Conservation (phyloP, 768 basidiomycete species). For the Kockovaella imperatae region DNA sequence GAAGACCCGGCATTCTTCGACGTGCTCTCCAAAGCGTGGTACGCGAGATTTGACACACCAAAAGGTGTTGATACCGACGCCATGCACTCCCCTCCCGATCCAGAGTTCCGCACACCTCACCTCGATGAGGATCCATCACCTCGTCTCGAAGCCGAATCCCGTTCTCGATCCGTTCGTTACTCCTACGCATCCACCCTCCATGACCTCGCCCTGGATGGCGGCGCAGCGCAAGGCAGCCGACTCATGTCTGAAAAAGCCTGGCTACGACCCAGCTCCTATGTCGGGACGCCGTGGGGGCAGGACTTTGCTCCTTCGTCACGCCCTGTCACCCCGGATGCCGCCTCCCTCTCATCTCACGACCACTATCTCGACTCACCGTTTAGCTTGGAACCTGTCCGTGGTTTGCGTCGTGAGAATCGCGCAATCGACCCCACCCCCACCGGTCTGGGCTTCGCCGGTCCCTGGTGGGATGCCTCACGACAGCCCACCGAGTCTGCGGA, state of each 20-base stretch:
- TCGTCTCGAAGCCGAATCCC: background rate
- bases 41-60: conserved; percentile 12
- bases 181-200: conserved; percentile 31
- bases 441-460: conserved; percentile 25
- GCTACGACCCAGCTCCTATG: conserved; percentile 11
- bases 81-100: conserved; percentile 5
- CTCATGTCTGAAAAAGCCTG: conserved; percentile 29
- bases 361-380: background rate
- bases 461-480: conserved; percentile 19
- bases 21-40: conserved; percentile 27
- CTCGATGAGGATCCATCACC: background rate
- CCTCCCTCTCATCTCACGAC: background rate
- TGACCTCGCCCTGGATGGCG: conserved; percentile 24
- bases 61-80: background rate
- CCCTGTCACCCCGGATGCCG: background rate
- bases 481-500: background rate
- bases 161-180: conserved; percentile 5
- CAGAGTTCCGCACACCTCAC: conserved; percentile 5
- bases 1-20: conserved; percentile 32
- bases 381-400: background rate
- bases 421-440: conserved; percentile 7
- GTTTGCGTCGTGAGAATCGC: too few relatives aligned
- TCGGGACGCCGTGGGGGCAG: conserved; percentile 6
- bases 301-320: background rate
- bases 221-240: conserved; percentile 7